A percentile compares a stretch with the other conserved stretches of the same genome.
phyloP scores from a whole-genome alignment of 768 basidiomycete species.

The Pholiota conissans region DNA sequence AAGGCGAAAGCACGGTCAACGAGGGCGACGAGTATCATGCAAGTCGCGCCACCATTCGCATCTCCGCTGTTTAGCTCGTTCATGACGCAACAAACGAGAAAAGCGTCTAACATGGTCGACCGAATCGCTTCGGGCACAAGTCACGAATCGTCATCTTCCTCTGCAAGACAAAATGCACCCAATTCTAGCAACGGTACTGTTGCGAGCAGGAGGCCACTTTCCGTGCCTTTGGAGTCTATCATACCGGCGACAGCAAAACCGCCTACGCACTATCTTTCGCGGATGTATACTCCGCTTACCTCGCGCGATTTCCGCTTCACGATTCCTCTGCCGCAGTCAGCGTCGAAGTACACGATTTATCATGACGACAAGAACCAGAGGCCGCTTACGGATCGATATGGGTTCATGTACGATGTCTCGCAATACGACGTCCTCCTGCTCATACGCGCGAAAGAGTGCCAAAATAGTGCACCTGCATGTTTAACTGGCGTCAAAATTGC shows the following conservation, averaged over 20 bases:
- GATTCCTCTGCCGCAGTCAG: constrained; percentile 57
- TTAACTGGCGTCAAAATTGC: constrained; percentile 87
- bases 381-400: constrained; percentile 82
- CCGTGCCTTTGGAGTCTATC: constrained; percentile 79
- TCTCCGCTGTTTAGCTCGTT: constrained; percentile 65
- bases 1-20: constrained; percentile 28
- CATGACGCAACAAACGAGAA: constrained; percentile 51
- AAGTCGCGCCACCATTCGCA: constrained; percentile 39
- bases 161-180: constrained; percentile 3
- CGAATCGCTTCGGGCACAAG: constrained; percentile 22
- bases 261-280: constrained; percentile 80
- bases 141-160: constrained; percentile 8
- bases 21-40: constrained; percentile 35
- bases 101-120: constrained; percentile 26
- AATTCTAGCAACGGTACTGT: constrained; percentile 9
- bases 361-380: constrained; percentile 52
- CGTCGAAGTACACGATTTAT: constrained; percentile 46
- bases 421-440: constrained; percentile 80
- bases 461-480: constrained; percentile 79
- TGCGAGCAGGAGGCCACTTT: constrained; percentile 32
- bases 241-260: constrained; percentile 80
- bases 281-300: constrained; percentile 71
- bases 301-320: constrained; percentile 75
- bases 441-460: constrained; percentile 68
- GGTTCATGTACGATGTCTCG: constrained; percentile 87